Evolutionary conservation across 495 filamentous ascomycete species (phyloP), one percentile per base, ranked within the genome.

Genomic region (Penicillium crystallinum): DNA sequence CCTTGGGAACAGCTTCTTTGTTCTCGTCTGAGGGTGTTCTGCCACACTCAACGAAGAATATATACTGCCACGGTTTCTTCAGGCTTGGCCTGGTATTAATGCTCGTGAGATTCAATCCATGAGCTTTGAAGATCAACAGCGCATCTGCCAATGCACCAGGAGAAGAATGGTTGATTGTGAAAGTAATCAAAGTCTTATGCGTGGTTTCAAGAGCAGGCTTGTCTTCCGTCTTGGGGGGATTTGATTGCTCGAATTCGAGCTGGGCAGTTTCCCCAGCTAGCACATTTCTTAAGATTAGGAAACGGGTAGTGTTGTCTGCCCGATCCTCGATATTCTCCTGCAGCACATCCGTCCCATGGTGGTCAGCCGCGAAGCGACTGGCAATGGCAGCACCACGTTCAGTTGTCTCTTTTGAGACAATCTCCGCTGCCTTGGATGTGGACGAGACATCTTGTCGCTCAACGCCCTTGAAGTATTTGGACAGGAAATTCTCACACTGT

Each of bases 41-140:
- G 64, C 87, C 79, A 64, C 95, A 90, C 74, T 97, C 93, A 18
- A 96, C 85, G 67, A 98, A 86, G 70, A 97, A 97, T 22, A 96
- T 79, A 71, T 98, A 98, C 63, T 92, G 83, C 86, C 95, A 97
- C 25, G 86, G 80, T 47, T 71, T 69, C 37, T 79, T 72, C 54
- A 87, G 75, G 59, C 87, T 92, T 12, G 93, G 93, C 56, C 95
- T 70, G 51, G 87, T 87, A 55, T 87, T 90, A 65, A 97, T 96
- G 65, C 86, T 91, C 12, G 92, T 96, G 31, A 98, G 73, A 64
- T 97, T 97, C 38, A 97, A 66, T 0, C 77, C 74, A 57, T 78
- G 74, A 9, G 70, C 67, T 59, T 85, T 82, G 70, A 98, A 97
- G 36, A 89, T 85, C 35, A 83, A 74, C 49, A 98, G 71, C 17